Percentiles rank a stretch among this genome's conserved stretches.
These are phyloP conservation scores for Hamamelis virginiana DNA, from an alignment of 164 flowering plant species.

Conservation along the genomic window DNA sequence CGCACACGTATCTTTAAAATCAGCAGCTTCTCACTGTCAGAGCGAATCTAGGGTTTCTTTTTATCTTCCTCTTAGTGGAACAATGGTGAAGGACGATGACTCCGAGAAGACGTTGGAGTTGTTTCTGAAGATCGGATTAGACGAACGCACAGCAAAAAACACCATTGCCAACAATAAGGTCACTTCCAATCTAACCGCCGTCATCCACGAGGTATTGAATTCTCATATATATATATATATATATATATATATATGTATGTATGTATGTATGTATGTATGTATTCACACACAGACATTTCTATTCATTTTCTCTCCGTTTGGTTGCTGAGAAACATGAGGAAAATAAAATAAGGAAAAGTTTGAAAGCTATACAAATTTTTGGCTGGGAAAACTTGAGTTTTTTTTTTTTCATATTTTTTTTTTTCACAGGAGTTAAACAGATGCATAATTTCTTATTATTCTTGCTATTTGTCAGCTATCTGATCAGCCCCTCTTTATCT, in stretches of 20 bases:
- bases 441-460: not conserved
- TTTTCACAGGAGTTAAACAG: not conserved
- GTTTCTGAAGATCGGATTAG: slow-evolving; percentile 73
- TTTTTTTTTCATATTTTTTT: not conserved
- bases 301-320: not conserved
- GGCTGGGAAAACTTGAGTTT: too few relatives aligned
- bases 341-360: not conserved
- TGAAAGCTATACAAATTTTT: not conserved
- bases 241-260: not conserved
- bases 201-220: slow-evolving; percentile 66
- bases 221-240: too few relatives aligned
- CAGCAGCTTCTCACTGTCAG: too few relatives aligned
- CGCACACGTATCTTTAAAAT: too few relatives aligned
- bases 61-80: too few relatives aligned
- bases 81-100: slow-evolving; percentile 43
- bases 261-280: not conserved
- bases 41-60: too few relatives aligned
- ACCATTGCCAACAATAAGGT: slow-evolving; percentile 83
- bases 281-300: not conserved
- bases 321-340: not conserved
- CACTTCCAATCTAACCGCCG: slow-evolving; percentile 64
- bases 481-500: too few relatives aligned
- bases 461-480: too few relatives aligned
- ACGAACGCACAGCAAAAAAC: slow-evolving; percentile 71
- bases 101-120: slow-evolving; percentile 38